Evolutionary conservation across 23 red algal species (phyloP), one percentile per base, ranked within the genome.

Genomic region (Gracilariopsis chorda): DNA sequence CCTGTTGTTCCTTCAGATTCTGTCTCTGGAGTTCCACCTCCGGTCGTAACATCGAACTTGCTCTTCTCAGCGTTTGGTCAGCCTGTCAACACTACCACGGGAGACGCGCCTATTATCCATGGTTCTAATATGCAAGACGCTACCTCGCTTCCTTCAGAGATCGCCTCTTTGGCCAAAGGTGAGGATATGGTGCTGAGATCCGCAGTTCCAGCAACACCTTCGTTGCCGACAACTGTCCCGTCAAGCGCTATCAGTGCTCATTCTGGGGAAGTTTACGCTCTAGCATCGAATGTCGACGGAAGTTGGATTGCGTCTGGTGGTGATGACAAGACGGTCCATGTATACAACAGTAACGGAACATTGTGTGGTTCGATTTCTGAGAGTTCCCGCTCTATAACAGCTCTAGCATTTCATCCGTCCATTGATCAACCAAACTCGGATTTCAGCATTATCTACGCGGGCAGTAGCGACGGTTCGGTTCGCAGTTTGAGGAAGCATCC

Each of bases 231-330:
- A 0, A 55, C 45, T 43, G 48, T 49, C 19, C 35, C 40, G 12
- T 51, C 39, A 12, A 40, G 30, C 35, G 70, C 74, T n/a, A 42
- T 36, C 40, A 58, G 74, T 30, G 73, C 86, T 7, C 86, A 90
- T 58, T 36, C 40, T 32, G 86, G 86, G 13, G 86, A 90, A 45
- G 68, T 90, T 21, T 90, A 48, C 44, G 86, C 86, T 23, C 17
- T 90, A 32, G 86, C 52, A 17, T 47, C 73, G 42, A 80, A 19
- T 48, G 35, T 64, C 32, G 86, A 90, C 65, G 86, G 86, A 6
- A 51, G 35, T 16, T 80, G 71, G 71, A 52, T 70, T 33, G 86
- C 86, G 24, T 90, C 86, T 24, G 86, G 86, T 9, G 86, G 86
- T 19, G 86, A 90, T 69, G 86, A 90, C 42, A 90, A 55, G 28